These are phyloP conservation scores for Annulohypoxylon moriforme DNA, from an alignment of 495 filamentous ascomycete species.

Conservation along the genomic window DNA sequence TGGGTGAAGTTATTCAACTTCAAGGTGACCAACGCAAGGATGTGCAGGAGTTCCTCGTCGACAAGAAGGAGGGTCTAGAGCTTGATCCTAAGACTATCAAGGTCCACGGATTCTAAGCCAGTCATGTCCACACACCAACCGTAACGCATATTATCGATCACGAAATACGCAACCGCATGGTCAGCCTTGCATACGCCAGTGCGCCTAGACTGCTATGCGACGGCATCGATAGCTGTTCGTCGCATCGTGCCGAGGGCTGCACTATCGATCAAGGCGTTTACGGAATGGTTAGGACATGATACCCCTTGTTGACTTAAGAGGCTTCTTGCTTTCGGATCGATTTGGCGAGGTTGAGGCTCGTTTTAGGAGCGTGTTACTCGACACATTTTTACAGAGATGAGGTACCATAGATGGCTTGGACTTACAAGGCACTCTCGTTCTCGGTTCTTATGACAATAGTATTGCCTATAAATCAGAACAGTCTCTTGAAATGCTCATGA, in stretches of 20 bases:
- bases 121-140: slow-evolving; percentile 49
- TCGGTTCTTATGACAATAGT: slow-evolving; percentile 36
- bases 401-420: slow-evolving; percentile 35
- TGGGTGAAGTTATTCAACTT: slow-evolving; percentile 99
- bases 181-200: slow-evolving; percentile 35
- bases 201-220: slow-evolving; percentile 16
- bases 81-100: slow-evolving; percentile 98
- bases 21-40: slow-evolving; percentile 99
- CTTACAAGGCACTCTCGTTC: slow-evolving; percentile 39
- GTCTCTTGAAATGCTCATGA: slow-evolving; percentile 23
- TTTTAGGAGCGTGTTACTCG: slow-evolving; percentile 22
- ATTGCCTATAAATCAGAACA: slow-evolving; percentile 37
- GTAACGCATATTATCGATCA: slow-evolving; percentile 41
- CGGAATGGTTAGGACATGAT: slow-evolving; percentile 51
- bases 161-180: slow-evolving; percentile 39
- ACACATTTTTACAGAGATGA: slow-evolving; percentile 29
- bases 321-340: slow-evolving; percentile 29
- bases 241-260: slow-evolving; percentile 45
- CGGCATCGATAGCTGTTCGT: slow-evolving; percentile 36
- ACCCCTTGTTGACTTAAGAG: slow-evolving; percentile 46
- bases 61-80: slow-evolving; percentile 92
- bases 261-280: slow-evolving; percentile 50
- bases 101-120: slow-evolving; percentile 83
- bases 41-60: slow-evolving; percentile 95
- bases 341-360: slow-evolving; percentile 18